Base-by-base conservation (phyloP, 257 asterid species). In the Nemophila menziesii region DNA sequence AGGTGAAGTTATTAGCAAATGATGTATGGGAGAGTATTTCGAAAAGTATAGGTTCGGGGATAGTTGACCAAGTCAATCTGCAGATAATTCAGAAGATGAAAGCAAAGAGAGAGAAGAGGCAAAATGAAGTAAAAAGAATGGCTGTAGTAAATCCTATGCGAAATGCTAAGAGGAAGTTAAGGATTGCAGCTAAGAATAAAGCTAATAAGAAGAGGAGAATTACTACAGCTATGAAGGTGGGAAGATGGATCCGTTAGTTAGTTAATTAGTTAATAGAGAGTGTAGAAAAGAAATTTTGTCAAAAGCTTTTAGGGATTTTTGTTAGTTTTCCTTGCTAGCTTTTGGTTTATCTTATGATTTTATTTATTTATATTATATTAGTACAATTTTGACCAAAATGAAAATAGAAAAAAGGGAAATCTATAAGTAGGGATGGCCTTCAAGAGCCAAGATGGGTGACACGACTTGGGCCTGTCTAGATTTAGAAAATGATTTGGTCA, bases 121-220 rank as follows among this genome's bases (percentile, higher is more conserved):
- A 78, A 60, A 82, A 63, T n/a, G 94, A 61, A 56, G 92, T 72
- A 29, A 85, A 78, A 71, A 56, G 76, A 3, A 78, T 79, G 82
- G 93, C 96, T 15, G 98, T 85, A 16, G 89, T 81, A 8, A 75
- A 90, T 65, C 98, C 96, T 5, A 34, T 34, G 46, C 68, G 92
- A 49, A 86, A 81, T 15, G 98, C 98, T 37, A 85, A 90, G 82
- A 77, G 97, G 63, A 90, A 90, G 61, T 70, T 79, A 33, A 76
- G 82, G 59, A 54, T 64, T 8, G 85, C 96, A 15, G 85, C 69
- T 12, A 90, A 85, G 77, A 80, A 81, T 48, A 71, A 57, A 38
- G 83, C 70, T 44, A 69, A 85, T 72, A 90, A 90, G 87, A 90
- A 56, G 47, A 68, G 96, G 72, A 90, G 81, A 68, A 66, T 80